Evolutionary conservation across 768 basidiomycete genomes (phyloP).

Genomic region (Pleurotus citrinopileatus): DNA sequence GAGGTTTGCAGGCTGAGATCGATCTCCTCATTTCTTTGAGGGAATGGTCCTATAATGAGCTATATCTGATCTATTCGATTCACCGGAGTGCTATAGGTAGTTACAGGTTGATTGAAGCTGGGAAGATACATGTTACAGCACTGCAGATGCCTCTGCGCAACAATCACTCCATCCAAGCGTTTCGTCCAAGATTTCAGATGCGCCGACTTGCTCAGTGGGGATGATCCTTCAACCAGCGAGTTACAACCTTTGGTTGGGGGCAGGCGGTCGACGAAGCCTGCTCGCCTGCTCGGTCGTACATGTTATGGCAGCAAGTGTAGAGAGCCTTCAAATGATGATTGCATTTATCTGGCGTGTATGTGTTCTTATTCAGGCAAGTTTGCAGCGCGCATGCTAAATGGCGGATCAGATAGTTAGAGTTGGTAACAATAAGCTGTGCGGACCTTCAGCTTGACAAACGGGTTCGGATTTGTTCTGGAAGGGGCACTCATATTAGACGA

Average conservation of each 20-base stretch:
- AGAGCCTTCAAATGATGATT: slow-evolving; percentile 46
- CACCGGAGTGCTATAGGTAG: no score
- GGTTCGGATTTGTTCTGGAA: background rate
- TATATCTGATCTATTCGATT: no score
- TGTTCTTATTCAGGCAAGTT: slow-evolving; percentile 58
- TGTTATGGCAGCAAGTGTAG: slow-evolving; percentile 58
- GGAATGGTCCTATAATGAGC: no score
- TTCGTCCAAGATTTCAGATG: slow-evolving; percentile 1
- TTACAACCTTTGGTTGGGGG: slow-evolving; percentile 49
- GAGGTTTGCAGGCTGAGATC: no score
- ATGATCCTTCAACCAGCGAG: slow-evolving; percentile 59
- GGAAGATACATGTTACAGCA: no score
- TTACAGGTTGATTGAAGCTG: no score
- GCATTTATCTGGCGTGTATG: slow-evolving; percentile 64
- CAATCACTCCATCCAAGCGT: background rate
- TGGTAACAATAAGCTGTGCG: background rate
- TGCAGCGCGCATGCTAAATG: background rate
- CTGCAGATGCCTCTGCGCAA: slow-evolving; percentile 5
- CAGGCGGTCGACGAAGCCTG: slow-evolving; percentile 58
- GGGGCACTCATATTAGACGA: background rate
- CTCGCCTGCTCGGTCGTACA: slow-evolving; percentile 44
- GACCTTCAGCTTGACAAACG: background rate
- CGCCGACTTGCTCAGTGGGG: slow-evolving; percentile 16
- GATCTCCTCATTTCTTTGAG: no score
- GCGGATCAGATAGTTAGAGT: background rate